Base-by-base conservation (phyloP, 2,329 filamentous ascomycete species). In the Aspergillus puulaauensis region DNA sequence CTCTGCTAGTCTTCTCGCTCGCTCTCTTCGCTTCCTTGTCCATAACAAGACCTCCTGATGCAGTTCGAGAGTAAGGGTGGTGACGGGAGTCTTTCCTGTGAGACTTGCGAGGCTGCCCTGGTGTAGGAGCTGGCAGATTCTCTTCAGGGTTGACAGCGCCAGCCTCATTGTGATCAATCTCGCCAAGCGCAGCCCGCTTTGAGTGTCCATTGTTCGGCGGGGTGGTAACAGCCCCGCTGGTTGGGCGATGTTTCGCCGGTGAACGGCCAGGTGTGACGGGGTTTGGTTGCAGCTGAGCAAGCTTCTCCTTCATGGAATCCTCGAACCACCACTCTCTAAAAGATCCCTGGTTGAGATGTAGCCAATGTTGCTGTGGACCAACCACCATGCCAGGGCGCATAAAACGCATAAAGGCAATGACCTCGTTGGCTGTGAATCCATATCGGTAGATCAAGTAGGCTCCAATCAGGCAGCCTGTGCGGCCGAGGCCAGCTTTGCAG, bases 311-410 rank as follows among this genome's bases (percentile, higher is more conserved):
- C 69, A 95, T 84, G 44, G 81, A 82, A 70, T 90, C 88, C 70
- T 90, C 87, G 63, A 86, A 83, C 91, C 93, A 98, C 95, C 95
- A 99, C 76, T 98, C 92, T n/a, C 95, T 86, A 86, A 99, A 99
- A 37, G 90, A 88, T 37, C 90, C 90, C 77, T 99, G 95, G 79
- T 99, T 97, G 61, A 99, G 84, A 73, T 99, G 95, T 54, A 99
- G 84, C 95, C 95, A 99, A 77, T 99, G 95, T 77, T 99, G 95
- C 73, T 99, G 95, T 40, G 95, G 95, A 0, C 95, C 95, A 53
- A 99, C 95, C 6, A 99, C 95, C 95, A 99, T 99, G 53, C 95
- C 95, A 0, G 95, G 95, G 58, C 93, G 86, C 93, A 98, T 98
- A 79, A 99, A 99, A 60, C 93, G 88, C 93, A 99, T 98, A 76